Base-by-base conservation (phyloP, 1,284 basidiomycete species). In the Pseudozyma sp. region DNA sequence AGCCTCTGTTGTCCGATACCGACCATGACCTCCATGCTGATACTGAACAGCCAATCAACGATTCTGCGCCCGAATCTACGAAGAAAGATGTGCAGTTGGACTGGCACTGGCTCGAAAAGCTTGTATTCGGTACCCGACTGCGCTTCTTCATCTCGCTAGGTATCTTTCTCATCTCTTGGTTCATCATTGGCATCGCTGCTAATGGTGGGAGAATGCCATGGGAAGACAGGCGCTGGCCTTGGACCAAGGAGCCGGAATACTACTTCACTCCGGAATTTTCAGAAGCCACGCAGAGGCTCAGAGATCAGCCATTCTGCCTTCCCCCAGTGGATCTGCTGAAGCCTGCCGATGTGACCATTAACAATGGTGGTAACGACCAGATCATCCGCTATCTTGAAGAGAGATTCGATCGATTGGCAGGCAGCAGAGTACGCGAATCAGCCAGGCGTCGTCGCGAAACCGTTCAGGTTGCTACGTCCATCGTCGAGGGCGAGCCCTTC, bases 241-340 rank as follows among this genome's bases (percentile, higher is more conserved):
- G 25, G 25, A 31, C 25, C 25, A 31, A 51, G n/a, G 25, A 38
- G 5, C 49, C 49, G 1, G 49, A 51, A 5, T 38, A 38, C 13
- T 34, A 13, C 6, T n/a, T 1, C 52, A 31, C 34, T 18, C 5
- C 9, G 31, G 25, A 19, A 2, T 51, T 51, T 21, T 16, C 12
- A 16, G 3, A 10, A 14, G 31, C 34, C 14, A n/a, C 9, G 16
- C 16, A 9, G 0, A 44, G 52, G 31, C 31, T 54, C 3, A 1
- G 13, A 9, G 25, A 54, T n/a, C 52, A 54, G 40, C 52, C 52
- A 8, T 45, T 54, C 42, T 54, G 52, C 35, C 52, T 44, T 18
- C 52, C 52, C 34, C n/a, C 4, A 5, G 25, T 54, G 4, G 52
- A 31, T 5, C 16, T 54, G 10, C 25, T 43, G 31, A 12, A 42